phyloP scores from a whole-genome alignment of 768 basidiomycete species.

The Podaxis mareebaensis region DNA sequence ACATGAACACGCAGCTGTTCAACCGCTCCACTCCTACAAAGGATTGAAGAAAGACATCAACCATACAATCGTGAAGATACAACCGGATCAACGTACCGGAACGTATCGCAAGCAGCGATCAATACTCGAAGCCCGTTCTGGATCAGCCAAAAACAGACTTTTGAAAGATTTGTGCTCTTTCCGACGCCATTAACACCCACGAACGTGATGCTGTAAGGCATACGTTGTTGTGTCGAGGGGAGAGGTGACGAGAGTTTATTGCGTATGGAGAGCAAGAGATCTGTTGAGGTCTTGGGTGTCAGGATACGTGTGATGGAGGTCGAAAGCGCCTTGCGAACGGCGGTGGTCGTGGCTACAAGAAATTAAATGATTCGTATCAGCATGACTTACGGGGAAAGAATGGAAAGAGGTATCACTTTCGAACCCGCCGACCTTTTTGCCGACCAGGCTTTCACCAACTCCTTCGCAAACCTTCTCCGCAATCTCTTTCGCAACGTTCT shows the following conservation, averaged over 20 bases:
- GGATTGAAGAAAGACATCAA: background rate
- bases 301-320: conserved; percentile 89
- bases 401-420: conserved; percentile 54
- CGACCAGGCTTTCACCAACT: conserved; percentile 87
- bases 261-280: conserved; percentile 89
- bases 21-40: conserved; percentile 84
- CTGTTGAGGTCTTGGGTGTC: conserved; percentile 97
- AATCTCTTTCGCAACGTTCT: conserved; percentile 97
- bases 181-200: conserved; percentile 99
- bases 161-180: conserved; percentile 96
- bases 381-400: conserved; percentile 11
- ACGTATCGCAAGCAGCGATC: conserved; percentile 98
- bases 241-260: conserved; percentile 79
- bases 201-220: conserved; percentile 93
- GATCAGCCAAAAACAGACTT: conserved; percentile 99
- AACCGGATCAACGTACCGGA: conserved; percentile 54
- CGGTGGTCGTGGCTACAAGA: conserved; percentile 71
- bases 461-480: conserved; percentile 93
- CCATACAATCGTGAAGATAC: background rate
- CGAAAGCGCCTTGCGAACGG: conserved; percentile 82
- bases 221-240: conserved; percentile 71
- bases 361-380: conserved; percentile 10
- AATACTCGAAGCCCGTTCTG: conserved; percentile 92
- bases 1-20: conserved; percentile 98
- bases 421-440: conserved; percentile 89